Base-by-base conservation (phyloP, 176 grass and related monocot genomes). In the Rhynchospora breviuscula region DNA sequence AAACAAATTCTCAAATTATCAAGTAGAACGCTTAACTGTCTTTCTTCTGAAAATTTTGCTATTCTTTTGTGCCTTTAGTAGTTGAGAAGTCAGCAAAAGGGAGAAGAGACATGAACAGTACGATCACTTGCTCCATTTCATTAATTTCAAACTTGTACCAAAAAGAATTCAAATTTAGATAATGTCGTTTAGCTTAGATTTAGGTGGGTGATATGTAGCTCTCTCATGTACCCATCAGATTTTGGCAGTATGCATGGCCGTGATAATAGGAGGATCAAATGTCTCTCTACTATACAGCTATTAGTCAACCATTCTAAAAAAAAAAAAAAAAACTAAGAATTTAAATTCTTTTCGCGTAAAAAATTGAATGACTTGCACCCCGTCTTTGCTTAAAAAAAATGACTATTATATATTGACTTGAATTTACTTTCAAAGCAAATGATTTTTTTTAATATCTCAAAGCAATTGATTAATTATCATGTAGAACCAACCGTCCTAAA, bases 151-250 rank as follows among this genome's bases (percentile, higher is more conserved):
- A 60, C 12, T 46, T 43, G 35, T 13, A 44, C 54, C 26, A 80
- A 61, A 58, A 26, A 61, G 2, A 80, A 80, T 40, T 44, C 0
- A 79, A 59, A n/a, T 79, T 44, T 0, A 61, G 70, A 85, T 85
- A 78, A 63, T 63, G 35, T 25, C 59, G 59, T 43, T 85, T 85
- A 78, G 40, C 7, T 77, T 77, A 80, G 78, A 80, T 80, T 68
- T 23, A 71, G 59, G 84, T 52, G 35, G 84, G 59, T 85, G 7
- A 11, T 29, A 64, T 49, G 57, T 78, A 67, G 72, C 84, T 78
- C 79, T 85, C 84, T 78, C 44, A 54, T 62, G 46, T 33, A 64
- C 33, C 67, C 40, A 60, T 85, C 83, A 85, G 9, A 76, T 76
- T 61, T 60, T 84, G 82, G 67, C 48, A 45, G 11, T 10, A 46